Conservation (phyloP, 2,329 filamentous ascomycete genomes). For the Verticillium tricorpus region DNA sequence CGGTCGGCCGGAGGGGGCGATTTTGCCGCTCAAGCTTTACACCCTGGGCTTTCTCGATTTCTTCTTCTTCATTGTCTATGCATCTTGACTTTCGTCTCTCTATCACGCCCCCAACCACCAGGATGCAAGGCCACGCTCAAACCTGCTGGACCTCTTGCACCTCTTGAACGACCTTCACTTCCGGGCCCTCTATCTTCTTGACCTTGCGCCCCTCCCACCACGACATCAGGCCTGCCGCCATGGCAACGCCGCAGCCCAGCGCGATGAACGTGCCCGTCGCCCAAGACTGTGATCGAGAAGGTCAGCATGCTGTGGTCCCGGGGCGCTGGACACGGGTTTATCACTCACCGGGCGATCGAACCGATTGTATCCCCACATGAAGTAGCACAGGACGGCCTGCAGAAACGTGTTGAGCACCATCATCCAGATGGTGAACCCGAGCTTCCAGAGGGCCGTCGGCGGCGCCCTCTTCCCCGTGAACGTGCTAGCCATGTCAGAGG, state of each 20-base stretch:
- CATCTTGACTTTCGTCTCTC: not conserved
- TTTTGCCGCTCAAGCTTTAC: too few species aligned
- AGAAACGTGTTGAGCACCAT: conserved; percentile 18
- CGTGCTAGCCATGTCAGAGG: conserved; percentile 8
- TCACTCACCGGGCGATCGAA: conserved; percentile 16
- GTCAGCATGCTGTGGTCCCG: not conserved
- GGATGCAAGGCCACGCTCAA: not conserved
- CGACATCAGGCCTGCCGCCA: conserved; percentile 19
- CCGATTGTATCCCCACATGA: conserved; percentile 20
- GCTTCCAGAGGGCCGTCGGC: conserved; percentile 18
- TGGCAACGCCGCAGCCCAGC: conserved; percentile 17
- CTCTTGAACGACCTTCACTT: conserved; percentile 14
- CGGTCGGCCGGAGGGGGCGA: too few species aligned
- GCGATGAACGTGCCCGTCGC: conserved; percentile 19
- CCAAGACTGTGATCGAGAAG: conserved; percentile 7
- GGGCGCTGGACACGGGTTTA: not conserved
- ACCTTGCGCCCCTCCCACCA: conserved; percentile 21
- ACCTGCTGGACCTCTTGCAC: not conserved
- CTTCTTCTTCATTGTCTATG: not conserved
- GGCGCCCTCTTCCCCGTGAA: conserved; percentile 16
- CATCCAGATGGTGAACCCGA: conserved; percentile 19
- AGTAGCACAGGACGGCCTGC: conserved; percentile 17
- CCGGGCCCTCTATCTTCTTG: conserved; percentile 19
- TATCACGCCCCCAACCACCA: too few species aligned
- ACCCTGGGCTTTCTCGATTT: too few species aligned